Base-by-base conservation (phyloP, 2,329 filamentous ascomycete species). In the Epichloe aotearoae region DNA sequence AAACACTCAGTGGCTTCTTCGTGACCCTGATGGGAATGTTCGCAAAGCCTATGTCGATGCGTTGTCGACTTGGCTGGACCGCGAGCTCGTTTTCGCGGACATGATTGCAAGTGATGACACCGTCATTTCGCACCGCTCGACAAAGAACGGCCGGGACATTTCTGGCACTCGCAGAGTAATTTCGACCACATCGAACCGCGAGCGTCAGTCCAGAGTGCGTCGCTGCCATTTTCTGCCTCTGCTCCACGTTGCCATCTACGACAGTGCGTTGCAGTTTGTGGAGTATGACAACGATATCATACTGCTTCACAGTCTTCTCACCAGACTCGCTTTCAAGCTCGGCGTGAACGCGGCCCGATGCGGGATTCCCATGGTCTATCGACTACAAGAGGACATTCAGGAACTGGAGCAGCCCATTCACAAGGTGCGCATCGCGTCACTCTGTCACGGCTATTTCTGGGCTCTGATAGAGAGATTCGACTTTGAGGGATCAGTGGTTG, bases 391-490 rank as follows among this genome's bases (percentile, higher is more conserved):
- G 60, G 88, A 93, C 55, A 85, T 93, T 34, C 75, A 80, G 50
- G 76, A 79, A 7, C 73, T 82, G 3, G 80, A 83, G 45, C 76
- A 77, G 23, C 80, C 84, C 0, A 65, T 80, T 41, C 77, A 83
- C 33, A 93, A 91, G 62, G 79, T 95, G 39, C 84, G 87, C 42
- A 73, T 94, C 42, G 88, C 86, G 33, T 89, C 86, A 61, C 71
- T 97, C 51, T 87, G 91, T 47, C 87, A 95, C 61, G 90, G 88
- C 8, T 96, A 96, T 65, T 82, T 96, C 52, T 91, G 86, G 84
- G 78, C 80, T 1, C 63, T 96, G 54, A 82, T 79, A 4, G 83
- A 90, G 52, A 83, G 80, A 50, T 90, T 95, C 55, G 79, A 86
- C 44, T 83, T 94, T 54, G 84, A 90, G 50, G 73, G 74, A 6